phyloP scores from a whole-genome alignment of 371 early-diverging fungal genomes.

The Mucor irregularis region DNA sequence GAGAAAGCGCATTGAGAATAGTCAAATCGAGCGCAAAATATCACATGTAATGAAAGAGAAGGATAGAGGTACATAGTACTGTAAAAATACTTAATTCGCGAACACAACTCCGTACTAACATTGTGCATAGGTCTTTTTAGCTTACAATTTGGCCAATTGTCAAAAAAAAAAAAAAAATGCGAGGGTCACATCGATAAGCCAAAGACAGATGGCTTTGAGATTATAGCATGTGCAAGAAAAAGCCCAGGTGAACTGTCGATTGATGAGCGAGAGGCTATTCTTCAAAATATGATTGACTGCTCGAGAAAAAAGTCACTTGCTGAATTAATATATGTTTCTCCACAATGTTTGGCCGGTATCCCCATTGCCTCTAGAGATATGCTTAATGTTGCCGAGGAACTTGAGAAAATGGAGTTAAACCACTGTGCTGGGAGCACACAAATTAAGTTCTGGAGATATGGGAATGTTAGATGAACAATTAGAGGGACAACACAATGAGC shows the following conservation, averaged over 20 bases:
- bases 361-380: slow-evolving; percentile 11
- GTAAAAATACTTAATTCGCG: slow-evolving; percentile 5
- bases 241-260: slow-evolving; percentile 6
- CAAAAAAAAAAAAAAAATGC: slow-evolving; percentile 12
- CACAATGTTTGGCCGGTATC: slow-evolving; percentile 9
- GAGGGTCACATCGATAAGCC: slow-evolving; percentile 9
- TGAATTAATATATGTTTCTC: slow-evolving; percentile 6
- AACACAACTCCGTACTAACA: slow-evolving; percentile 9
- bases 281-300: slow-evolving; percentile 9
- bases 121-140: slow-evolving; percentile 9
- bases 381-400: slow-evolving; percentile 4
- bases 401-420: slow-evolving; percentile 8
- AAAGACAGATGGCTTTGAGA: slow-evolving; percentile 12
- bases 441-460: slow-evolving; percentile 15
- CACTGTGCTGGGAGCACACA: slow-evolving; percentile 10
- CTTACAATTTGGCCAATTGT: slow-evolving; percentile 7
- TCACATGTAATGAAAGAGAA: slow-evolving; percentile 1
- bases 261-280: slow-evolving; percentile 5
- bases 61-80: slow-evolving; percentile 5
- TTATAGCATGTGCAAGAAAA: slow-evolving; percentile 19
- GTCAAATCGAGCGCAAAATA: slow-evolving; percentile 8
- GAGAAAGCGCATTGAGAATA: slow-evolving; percentile 1
- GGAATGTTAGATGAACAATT: slow-evolving; percentile 8
- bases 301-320: slow-evolving; percentile 10
- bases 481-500: slow-evolving; percentile 7